These are phyloP conservation scores for Pelargonium citronellum DNA, from an alignment of 441 rosid genomes.

Conservation along the genomic window DNA sequence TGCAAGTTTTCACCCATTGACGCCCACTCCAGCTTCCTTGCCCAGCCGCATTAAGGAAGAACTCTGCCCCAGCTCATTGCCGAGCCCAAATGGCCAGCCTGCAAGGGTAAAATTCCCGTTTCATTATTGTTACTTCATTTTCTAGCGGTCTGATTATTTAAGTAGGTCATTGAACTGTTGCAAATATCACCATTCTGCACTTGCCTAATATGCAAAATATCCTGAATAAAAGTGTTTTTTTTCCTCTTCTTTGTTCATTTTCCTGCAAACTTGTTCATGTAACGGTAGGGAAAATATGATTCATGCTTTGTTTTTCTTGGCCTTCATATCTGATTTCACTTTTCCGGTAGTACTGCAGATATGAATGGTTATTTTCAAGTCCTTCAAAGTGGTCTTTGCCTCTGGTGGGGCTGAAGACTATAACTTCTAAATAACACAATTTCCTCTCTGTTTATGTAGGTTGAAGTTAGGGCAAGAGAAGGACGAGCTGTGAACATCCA, in stretches of 20 bases:
- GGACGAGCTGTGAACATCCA: conserved; percentile 79
- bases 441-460: conserved; percentile 29
- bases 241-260: too few species aligned
- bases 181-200: too few species aligned
- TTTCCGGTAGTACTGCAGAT: too few species aligned
- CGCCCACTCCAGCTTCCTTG: conserved; percentile 50
- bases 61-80: conserved; percentile 41
- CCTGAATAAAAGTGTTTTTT: too few species aligned
- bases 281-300: background rate
- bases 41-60: conserved; percentile 55
- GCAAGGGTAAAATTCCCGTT: conserved; percentile 36
- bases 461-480: conserved; percentile 61
- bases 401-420: background rate
- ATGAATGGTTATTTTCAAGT: too few species aligned
- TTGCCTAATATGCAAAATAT: too few species aligned
- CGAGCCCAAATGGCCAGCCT: conserved; percentile 50
- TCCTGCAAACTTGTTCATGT: background rate
- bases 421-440: background rate
- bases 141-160: background rate
- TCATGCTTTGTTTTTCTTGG: background rate
- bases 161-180: too few species aligned
- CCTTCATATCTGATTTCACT: too few species aligned
- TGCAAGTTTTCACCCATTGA: conserved; percentile 52
- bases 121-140: background rate
- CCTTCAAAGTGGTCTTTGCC: too few species aligned